These are phyloP conservation scores for Penicillium sp. DNA, from an alignment of 2,329 filamentous ascomycete species.

Conservation along the genomic window DNA sequence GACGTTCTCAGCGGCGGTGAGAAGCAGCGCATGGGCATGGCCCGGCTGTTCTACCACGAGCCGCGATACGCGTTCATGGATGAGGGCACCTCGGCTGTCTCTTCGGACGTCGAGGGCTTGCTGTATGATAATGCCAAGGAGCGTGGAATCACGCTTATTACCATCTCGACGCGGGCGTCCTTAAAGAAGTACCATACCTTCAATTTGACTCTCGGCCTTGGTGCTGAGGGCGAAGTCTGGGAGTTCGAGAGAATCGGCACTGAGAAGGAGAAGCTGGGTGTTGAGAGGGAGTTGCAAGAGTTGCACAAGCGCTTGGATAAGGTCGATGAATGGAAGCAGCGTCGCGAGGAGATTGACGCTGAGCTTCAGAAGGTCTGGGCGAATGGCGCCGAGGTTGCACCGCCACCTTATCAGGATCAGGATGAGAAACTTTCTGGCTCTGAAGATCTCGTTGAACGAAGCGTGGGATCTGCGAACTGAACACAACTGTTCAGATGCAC, in stretches of 20 bases:
- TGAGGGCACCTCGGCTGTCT: conserved; percentile 92
- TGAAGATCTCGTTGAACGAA: conserved; percentile 5
- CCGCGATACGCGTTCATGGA: conserved; percentile 93
- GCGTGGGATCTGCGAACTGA: conserved; percentile 7
- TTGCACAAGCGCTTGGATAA: conserved; percentile 76
- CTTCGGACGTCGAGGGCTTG: conserved; percentile 88
- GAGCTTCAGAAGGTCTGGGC: conserved; percentile 72
- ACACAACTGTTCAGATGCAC: background rate
- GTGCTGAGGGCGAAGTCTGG: conserved; percentile 82
- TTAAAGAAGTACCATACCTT: conserved; percentile 95
- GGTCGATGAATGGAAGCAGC: conserved; percentile 80
- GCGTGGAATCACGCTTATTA: conserved; percentile 91
- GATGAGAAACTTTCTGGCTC: conserved; percentile 6
- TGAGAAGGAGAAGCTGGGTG: conserved; percentile 86
- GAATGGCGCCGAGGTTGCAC: conserved; percentile 43
- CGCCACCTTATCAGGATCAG: conserved; percentile 34
- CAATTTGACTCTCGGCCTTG: conserved; percentile 81
- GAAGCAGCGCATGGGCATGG: conserved; percentile 94
- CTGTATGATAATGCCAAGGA: conserved; percentile 93
- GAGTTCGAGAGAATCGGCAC: conserved; percentile 93
- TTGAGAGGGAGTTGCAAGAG: conserved; percentile 87
- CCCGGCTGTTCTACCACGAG: conserved; percentile 89
- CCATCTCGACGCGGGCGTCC: conserved; percentile 90
- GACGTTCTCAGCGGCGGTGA: conserved; percentile 96
- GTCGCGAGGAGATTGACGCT: conserved; percentile 76